Percentiles rank a stretch among this genome's conserved stretches.
phyloP scores from a whole-genome alignment of 345 rosid genomes.

The Toxicodendron radicans region DNA sequence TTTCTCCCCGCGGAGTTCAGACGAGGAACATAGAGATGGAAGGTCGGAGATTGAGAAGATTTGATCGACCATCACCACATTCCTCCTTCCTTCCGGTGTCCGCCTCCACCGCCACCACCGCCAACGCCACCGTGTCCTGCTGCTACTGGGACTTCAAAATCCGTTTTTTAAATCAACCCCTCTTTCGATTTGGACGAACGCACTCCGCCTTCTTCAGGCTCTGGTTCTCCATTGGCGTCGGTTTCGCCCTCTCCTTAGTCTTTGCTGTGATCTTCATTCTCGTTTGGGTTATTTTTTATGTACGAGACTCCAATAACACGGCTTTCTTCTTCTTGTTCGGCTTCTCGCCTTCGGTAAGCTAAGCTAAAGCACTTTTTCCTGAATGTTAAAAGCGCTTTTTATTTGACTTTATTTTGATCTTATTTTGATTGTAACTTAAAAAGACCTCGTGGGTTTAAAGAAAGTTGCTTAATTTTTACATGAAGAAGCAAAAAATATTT shows the following conservation, averaged over 20 bases:
- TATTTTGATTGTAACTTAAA: no score
- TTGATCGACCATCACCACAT: conserved; percentile 25
- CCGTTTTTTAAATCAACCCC: conserved; percentile 38
- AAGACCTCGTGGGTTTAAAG: no score
- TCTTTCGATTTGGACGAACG: conserved; percentile 64
- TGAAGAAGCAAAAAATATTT: no score
- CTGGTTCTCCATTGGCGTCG: conserved; percentile 90
- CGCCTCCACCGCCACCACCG: not conserved
- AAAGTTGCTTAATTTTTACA: no score
- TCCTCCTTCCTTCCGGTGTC: conserved; percentile 22
- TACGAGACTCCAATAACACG: conserved; percentile 7
- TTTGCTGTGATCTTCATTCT: conserved; percentile 36
- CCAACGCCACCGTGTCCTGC: conserved; percentile 34
- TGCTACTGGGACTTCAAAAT: conserved; percentile 68
- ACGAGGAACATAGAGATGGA: not conserved
- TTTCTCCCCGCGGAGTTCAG: not conserved
- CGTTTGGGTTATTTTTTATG: conserved; percentile 18
- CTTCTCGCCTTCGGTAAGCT: conserved; percentile 41
- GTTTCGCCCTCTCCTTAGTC: conserved; percentile 59
- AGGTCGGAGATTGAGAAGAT: conserved; percentile 35
- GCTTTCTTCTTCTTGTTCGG: conserved; percentile 33
- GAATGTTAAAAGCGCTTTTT: not conserved
- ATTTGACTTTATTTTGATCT: no score
- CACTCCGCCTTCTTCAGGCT: conserved; percentile 42
- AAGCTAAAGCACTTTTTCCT: conserved; percentile 7